Evolutionary conservation across 2,329 filamentous ascomycete genomes (phyloP).

Genomic region (Dothidotthia symphoricarpi): DNA sequence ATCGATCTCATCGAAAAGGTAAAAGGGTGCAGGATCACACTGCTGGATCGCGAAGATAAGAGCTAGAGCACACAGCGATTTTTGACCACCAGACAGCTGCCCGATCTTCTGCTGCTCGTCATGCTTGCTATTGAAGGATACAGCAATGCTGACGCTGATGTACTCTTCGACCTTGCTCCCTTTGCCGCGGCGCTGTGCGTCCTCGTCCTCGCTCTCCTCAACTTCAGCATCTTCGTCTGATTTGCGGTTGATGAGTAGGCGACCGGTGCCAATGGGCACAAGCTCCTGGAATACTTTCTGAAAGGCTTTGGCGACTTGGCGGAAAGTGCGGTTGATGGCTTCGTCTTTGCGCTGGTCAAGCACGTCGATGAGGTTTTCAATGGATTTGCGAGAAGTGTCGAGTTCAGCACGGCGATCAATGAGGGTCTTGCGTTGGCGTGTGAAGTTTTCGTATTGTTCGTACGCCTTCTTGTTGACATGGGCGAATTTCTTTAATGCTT

Average conservation of each 20-base stretch:
- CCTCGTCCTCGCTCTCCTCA: slow-evolving; percentile 48
- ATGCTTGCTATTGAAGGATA: slow-evolving; percentile 97
- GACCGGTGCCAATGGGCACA: slow-evolving; percentile 87
- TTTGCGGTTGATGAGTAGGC: slow-evolving; percentile 88
- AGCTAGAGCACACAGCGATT: slow-evolving; percentile 95
- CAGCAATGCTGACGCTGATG: slow-evolving; percentile 90
- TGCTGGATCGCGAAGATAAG: slow-evolving; percentile 98
- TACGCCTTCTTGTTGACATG: slow-evolving; percentile 99
- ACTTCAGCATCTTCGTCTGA: slow-evolving; percentile 71
- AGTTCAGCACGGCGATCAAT: slow-evolving; percentile 83
- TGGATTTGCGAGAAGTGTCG: slow-evolving; percentile 79
- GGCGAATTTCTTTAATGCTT: slow-evolving; percentile 91
- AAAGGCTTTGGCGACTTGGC: slow-evolving; percentile 94
- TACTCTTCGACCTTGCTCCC: slow-evolving; percentile 78
- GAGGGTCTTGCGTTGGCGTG: slow-evolving; percentile 82
- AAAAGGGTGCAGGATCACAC: slow-evolving; percentile 95
- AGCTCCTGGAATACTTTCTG: slow-evolving; percentile 90
- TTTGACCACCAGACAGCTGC: slow-evolving; percentile 94
- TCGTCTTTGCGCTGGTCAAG: slow-evolving; percentile 96
- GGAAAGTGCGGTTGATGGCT: slow-evolving; percentile 97
- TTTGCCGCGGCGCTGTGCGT: slow-evolving; percentile 27
- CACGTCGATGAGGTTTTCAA: slow-evolving; percentile 87
- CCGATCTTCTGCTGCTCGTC: slow-evolving; percentile 98
- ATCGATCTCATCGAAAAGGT: slow-evolving; percentile 98
- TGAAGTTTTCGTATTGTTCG: slow-evolving; percentile 98